Evolutionary conservation across 2,329 filamentous ascomycete genomes (phyloP).

Genomic region (Fusarium protoensiforme): DNA sequence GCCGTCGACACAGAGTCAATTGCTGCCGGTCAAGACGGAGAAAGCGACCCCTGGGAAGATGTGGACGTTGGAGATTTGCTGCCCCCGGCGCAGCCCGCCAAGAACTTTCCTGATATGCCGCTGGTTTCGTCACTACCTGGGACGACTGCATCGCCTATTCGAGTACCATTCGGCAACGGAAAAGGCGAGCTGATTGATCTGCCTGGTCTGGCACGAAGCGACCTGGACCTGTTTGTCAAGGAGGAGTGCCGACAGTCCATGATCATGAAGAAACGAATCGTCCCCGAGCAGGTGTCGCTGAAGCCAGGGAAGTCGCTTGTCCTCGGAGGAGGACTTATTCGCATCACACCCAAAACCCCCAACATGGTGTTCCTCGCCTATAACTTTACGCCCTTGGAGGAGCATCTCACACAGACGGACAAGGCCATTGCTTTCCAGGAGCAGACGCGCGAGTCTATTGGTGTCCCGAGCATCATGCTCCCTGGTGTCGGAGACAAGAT

Average conservation of each 20-base stretch:
- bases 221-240: conserved; percentile 76
- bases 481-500: conserved; percentile 69
- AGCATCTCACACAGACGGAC: conserved; percentile 81
- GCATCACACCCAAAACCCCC: conserved; percentile 78
- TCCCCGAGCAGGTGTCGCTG: conserved; percentile 78
- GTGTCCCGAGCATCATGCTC: conserved; percentile 71
- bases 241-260: conserved; percentile 73
- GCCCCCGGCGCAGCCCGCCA: conserved; percentile 79
- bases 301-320: conserved; percentile 84
- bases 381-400: conserved; percentile 81
- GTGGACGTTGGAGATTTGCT: conserved; percentile 69
- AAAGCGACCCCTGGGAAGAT: conserved; percentile 26
- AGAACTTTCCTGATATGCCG: conserved; percentile 84
- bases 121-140: conserved; percentile 88
- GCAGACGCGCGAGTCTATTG: conserved; percentile 66
- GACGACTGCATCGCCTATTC: conserved; percentile 94
- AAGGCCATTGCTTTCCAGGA: conserved; percentile 82
- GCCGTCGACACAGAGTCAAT: conserved; percentile 32
- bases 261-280: conserved; percentile 81
- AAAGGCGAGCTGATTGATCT: conserved; percentile 94
- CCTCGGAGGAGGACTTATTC: conserved; percentile 81
- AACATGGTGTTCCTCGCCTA: conserved; percentile 80
- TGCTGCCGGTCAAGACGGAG: conserved; percentile 45
- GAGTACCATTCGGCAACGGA: conserved; percentile 87
- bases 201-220: conserved; percentile 82